phyloP scores from a whole-genome alignment of 2,329 filamentous ascomycete species.

The Penicillium sp. region DNA sequence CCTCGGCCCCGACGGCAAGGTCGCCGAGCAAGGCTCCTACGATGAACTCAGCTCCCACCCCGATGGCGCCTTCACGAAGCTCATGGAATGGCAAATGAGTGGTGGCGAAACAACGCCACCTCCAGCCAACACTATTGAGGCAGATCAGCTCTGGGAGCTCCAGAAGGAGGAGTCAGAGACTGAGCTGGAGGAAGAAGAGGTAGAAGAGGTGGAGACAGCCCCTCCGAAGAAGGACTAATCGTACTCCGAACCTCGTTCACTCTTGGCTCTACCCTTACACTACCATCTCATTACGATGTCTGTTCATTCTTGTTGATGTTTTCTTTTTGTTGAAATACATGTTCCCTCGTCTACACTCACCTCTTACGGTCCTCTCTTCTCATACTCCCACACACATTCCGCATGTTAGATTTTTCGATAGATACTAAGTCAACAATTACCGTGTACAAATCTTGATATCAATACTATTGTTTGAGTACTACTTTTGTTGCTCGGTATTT shows the following conservation, averaged over 20 bases:
- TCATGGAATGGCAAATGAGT: slow-evolving; percentile 99
- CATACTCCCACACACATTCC: slow-evolving; percentile 6
- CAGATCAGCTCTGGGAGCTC: slow-evolving; percentile 54
- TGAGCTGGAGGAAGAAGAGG: slow-evolving; percentile 34
- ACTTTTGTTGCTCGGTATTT: background rate
- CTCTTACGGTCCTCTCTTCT: slow-evolving; percentile 9
- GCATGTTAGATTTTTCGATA: slow-evolving; percentile 16
- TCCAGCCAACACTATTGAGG: slow-evolving; percentile 38
- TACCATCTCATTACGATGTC: background rate
- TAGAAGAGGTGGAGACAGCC: slow-evolving; percentile 16
- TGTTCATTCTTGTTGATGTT: slow-evolving; percentile 1
- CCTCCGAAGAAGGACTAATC: slow-evolving; percentile 22
- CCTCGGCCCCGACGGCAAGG: slow-evolving; percentile 77
- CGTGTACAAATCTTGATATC: slow-evolving; percentile 19
- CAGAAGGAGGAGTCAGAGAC: slow-evolving; percentile 40
- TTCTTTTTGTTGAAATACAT: background rate
- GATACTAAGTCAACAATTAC: slow-evolving; percentile 11
- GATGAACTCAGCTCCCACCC: slow-evolving; percentile 69
- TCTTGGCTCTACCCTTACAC: background rate
- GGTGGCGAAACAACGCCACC: slow-evolving; percentile 62
- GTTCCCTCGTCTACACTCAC: slow-evolving; percentile 7
- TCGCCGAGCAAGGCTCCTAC: slow-evolving; percentile 89
- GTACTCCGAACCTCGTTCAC: background rate
- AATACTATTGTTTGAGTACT: background rate
- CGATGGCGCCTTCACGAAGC: slow-evolving; percentile 82